These are phyloP conservation scores for Apiospora rasikravindrae DNA, from an alignment of 2,329 filamentous ascomycete genomes.

Conservation along the genomic window DNA sequence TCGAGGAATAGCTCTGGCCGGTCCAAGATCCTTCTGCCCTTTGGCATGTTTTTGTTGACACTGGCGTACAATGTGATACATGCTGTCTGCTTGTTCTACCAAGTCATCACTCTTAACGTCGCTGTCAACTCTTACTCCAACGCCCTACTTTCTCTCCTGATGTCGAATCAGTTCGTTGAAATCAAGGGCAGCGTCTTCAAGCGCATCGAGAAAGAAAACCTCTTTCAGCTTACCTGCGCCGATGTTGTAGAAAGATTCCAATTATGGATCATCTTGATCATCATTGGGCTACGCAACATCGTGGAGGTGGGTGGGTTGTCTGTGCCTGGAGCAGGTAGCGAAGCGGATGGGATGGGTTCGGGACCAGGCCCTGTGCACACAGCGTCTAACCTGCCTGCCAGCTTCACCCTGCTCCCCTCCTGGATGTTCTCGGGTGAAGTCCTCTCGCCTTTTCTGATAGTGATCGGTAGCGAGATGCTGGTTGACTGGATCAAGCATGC, in stretches of 20 bases:
- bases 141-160: slow-evolving; percentile 84
- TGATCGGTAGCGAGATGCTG: slow-evolving; percentile 93
- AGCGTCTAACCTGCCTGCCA: slow-evolving; percentile 82
- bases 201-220: slow-evolving; percentile 96
- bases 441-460: slow-evolving; percentile 88
- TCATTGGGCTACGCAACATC: slow-evolving; percentile 94
- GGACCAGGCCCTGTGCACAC: slow-evolving; percentile 66
- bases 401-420: slow-evolving; percentile 86
- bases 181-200: slow-evolving; percentile 99
- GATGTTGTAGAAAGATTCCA: slow-evolving; percentile 98
- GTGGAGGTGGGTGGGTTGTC: slow-evolving; percentile 92
- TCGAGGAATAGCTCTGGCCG: slow-evolving; percentile 87
- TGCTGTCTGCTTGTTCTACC: slow-evolving; percentile 89
- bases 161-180: slow-evolving; percentile 98
- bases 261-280: slow-evolving; percentile 94
- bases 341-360: slow-evolving; percentile 52
- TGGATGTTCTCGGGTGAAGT: slow-evolving; percentile 83
- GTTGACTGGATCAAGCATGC: slow-evolving; percentile 98
- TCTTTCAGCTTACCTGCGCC: slow-evolving; percentile 95
- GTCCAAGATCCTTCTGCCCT: slow-evolving; percentile 85
- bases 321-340: slow-evolving; percentile 58
- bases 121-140: slow-evolving; percentile 99
- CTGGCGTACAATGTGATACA: slow-evolving; percentile 88
- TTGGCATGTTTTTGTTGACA: slow-evolving; percentile 89
- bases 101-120: slow-evolving; percentile 96